Evolutionary conservation across 257 asterid species (phyloP).

Genomic region (Craterostigma plantagineum): DNA sequence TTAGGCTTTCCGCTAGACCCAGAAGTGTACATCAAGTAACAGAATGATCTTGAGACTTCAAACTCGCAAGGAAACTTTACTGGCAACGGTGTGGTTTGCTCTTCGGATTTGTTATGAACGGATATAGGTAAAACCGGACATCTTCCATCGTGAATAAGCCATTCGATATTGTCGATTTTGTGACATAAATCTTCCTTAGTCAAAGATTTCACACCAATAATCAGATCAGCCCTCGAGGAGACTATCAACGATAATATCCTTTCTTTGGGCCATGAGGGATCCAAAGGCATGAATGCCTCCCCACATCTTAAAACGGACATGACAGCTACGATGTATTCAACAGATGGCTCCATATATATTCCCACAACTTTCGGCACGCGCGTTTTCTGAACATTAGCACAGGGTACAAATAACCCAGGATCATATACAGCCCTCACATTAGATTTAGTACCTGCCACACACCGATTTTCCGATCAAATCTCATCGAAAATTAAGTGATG

Average conservation of each 20-base stretch:
- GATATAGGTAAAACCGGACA: slow-evolving; percentile 35
- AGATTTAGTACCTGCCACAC: no score
- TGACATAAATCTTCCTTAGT: slow-evolving; percentile 28
- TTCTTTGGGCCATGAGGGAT: slow-evolving; percentile 76
- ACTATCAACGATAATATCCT: slow-evolving; percentile 39
- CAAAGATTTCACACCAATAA: slow-evolving; percentile 34
- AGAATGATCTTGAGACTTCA: slow-evolving; percentile 41
- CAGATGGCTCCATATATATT: slow-evolving; percentile 78
- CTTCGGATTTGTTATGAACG: slow-evolving; percentile 16
- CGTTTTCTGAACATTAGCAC: no score
- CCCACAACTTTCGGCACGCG: slow-evolving; percentile 41
- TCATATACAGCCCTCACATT: no score
- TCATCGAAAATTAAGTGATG: no score
- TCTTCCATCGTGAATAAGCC: slow-evolving; percentile 42
- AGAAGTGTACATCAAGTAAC: slow-evolving; percentile 88
- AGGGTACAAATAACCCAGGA: no score
- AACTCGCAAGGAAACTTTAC: slow-evolving; percentile 62
- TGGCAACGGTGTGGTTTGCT: slow-evolving; percentile 14
- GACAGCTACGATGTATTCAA: slow-evolving; percentile 64
- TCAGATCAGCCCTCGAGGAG: slow-evolving; percentile 45
- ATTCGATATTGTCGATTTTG: slow-evolving; percentile 38
- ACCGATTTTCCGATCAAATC: no score
- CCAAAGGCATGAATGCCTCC: slow-evolving; percentile 83
- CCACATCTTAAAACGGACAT: slow-evolving; percentile 81
- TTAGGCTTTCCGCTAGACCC: slow-evolving; percentile 88